Evolutionary conservation across 2,329 filamentous ascomycete species (phyloP).

Genomic region (Fusarium chaquense): DNA sequence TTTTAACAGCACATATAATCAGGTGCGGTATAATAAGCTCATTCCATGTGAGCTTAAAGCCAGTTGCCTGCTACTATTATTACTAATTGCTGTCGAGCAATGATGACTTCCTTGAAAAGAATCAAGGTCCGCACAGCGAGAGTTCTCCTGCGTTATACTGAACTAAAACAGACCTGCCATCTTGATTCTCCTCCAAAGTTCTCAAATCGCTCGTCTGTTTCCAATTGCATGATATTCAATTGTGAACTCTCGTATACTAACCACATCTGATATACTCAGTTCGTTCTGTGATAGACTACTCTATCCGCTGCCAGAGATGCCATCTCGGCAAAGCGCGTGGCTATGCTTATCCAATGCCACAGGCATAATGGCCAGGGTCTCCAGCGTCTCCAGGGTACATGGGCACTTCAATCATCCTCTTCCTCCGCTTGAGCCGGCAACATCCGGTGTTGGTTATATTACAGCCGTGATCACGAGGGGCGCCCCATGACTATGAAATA

Average conservation of each 20-base stretch:
- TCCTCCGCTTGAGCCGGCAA: conserved; percentile 48
- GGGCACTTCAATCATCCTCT: conserved; percentile 52
- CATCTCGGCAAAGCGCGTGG: conserved; percentile 50
- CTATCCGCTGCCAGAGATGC: conserved; percentile 48
- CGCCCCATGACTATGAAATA: conserved; percentile 44
- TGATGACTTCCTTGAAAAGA: conserved; percentile 13
- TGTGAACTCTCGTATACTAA: conserved; percentile 55
- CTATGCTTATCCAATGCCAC: conserved; percentile 52
- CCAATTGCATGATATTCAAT: conserved; percentile 49
- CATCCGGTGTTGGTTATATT: conserved; percentile 52
- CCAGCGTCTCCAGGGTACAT: conserved; percentile 53
- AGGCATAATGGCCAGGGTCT: conserved; percentile 54
- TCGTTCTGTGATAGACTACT: background rate
- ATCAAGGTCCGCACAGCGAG: conserved; percentile 6
- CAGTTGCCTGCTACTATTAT: background rate
- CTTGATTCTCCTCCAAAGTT: conserved; percentile 49
- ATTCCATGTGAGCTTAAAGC: background rate
- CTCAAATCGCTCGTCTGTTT: conserved; percentile 51
- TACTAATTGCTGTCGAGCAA: background rate
- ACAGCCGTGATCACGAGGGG: conserved; percentile 54
- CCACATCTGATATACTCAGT: conserved; percentile 47
- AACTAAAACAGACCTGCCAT: conserved; percentile 48
- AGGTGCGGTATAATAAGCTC: background rate
- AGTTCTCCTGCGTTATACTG: conserved; percentile 47
- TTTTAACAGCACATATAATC: background rate